Conservation (phyloP, 2,329 filamentous ascomycete genomes). For the Colletotrichum salicis region DNA sequence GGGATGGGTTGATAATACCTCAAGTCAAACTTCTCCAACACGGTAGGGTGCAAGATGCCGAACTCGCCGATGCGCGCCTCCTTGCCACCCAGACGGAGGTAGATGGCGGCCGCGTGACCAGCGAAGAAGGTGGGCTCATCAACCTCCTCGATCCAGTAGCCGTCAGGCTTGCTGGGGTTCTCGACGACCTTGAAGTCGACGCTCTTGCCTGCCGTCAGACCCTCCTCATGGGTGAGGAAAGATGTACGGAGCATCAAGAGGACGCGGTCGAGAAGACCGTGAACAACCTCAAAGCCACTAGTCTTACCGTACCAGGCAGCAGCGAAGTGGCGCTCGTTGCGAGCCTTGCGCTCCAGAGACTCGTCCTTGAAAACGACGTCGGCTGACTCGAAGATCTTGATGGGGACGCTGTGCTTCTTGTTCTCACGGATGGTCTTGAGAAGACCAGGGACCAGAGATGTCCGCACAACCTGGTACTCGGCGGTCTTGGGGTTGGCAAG, state of each 20-base stretch:
- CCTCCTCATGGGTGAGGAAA: constrained; percentile 82
- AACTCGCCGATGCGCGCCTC: constrained; percentile 85
- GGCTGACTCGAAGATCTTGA: constrained; percentile 91
- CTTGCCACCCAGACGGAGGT: constrained; percentile 79
- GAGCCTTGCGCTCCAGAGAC: constrained; percentile 81
- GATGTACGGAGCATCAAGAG: constrained; percentile 90
- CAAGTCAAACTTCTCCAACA: constrained; percentile 93
- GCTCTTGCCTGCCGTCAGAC: constrained; percentile 60
- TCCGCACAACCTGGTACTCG: constrained; percentile 94
- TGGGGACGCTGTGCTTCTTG: constrained; percentile 86
- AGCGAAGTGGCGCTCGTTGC: constrained; percentile 96
- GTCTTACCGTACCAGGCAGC: constrained; percentile 95
- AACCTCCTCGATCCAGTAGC: constrained; percentile 95
- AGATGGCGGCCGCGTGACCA: constrained; percentile 88
- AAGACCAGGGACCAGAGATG: constrained; percentile 84
- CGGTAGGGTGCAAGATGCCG: constrained; percentile 91
- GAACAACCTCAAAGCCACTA: constrained; percentile 93
- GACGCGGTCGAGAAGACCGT: constrained; percentile 90
- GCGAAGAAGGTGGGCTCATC: constrained; percentile 92
- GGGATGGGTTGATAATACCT: constrained; percentile 59
- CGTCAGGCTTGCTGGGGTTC: constrained; percentile 69
- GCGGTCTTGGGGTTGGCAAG: constrained; percentile 93
- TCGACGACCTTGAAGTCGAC: constrained; percentile 64
- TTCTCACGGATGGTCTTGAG: constrained; percentile 96
- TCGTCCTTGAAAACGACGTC: constrained; percentile 94